phyloP scores from a whole-genome alignment of 306 rosid species.

The Erythrophleum fordii region DNA sequence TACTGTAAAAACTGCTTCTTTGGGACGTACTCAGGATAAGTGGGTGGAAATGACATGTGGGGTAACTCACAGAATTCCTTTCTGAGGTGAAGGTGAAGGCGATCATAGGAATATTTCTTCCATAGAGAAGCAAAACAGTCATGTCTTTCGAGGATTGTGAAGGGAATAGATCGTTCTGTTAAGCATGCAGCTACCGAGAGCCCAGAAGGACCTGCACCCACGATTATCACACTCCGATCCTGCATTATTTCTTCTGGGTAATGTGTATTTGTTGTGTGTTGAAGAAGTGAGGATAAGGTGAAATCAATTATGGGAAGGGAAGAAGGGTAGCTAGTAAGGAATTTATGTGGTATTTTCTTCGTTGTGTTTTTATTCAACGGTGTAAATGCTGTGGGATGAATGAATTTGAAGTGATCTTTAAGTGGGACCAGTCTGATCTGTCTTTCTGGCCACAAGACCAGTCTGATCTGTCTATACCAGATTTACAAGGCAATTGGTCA shows the following conservation, averaged over 20 bases:
- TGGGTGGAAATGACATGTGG: constrained; percentile 51
- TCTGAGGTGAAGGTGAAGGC: constrained; percentile 70
- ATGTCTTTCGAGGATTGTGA: constrained; percentile 63
- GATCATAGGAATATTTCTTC: constrained; percentile 75
- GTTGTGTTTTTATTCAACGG: no score
- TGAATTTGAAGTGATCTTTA: no score
- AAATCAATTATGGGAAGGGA: no score
- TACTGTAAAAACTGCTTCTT: constrained; percentile 51
- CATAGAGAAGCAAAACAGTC: constrained; percentile 69
- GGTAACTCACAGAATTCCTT: constrained; percentile 71
- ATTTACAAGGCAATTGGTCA: no score
- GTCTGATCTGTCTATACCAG: no score
- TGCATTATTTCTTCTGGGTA: constrained; percentile 2
- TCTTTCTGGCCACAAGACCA: no score
- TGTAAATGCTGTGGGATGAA: no score
- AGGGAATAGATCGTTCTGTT: constrained; percentile 45
- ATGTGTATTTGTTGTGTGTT: neutral
- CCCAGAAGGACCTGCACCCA: constrained; percentile 80
- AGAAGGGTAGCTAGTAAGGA: no score
- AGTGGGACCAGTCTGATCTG: no score
- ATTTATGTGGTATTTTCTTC: no score
- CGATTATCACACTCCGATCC: constrained; percentile 49
- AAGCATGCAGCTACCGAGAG: constrained; percentile 62
- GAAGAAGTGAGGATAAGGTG: neutral
- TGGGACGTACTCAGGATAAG: constrained; percentile 54